Evolutionary conservation across 257 asterid genomes (phyloP), one percentile per base, ranked within the genome.

Genomic region (Salvia hispanica): DNA sequence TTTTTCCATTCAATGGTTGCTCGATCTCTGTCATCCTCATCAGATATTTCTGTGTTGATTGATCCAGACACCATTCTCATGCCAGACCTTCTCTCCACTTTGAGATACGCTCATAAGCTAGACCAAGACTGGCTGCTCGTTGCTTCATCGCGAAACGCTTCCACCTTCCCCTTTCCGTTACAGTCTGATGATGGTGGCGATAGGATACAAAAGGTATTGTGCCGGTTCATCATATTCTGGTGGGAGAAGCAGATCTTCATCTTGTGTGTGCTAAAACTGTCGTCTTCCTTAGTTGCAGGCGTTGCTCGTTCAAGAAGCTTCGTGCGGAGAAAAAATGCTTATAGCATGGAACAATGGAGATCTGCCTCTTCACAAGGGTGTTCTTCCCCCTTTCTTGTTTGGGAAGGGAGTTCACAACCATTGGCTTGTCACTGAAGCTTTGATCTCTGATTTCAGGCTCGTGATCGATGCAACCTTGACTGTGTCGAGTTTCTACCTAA

Each of bases 1-100:
- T 93, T 85, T 77, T 86, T 90, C 74, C 97, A 93, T 80, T 88
- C 99, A 63, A 86, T 93, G 97, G 83, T 93, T 72, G 95, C 96
- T 57, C 83, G 96, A 79, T 59, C 95, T 66, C 78, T 84, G 75
- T 77, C 89, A 66, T 88, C 95, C 50, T 66, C 87, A 61, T 85
- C 97, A 46, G 95, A 90, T 76, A 51, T 93, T 42, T 81, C 95
- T 71, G 90, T 74, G 25, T 59, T 93, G 73, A 75, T 90, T 76
- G 92, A 93, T 83, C 88, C 97, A 1, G 86, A 86, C 37, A 80
- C 90, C 63, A 47, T 85, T 86, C 91, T 93, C 82, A 78, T 86
- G 74, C 76, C 91, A 18, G 82, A 86, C 77, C 82, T 93, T 72
- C 43, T 88, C 39, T 69, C 85, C 82, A 80, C 92, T 67, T 45